These are phyloP conservation scores for Gossypium davidsonii DNA, from an alignment of 441 rosid species.

Conservation along the genomic window DNA sequence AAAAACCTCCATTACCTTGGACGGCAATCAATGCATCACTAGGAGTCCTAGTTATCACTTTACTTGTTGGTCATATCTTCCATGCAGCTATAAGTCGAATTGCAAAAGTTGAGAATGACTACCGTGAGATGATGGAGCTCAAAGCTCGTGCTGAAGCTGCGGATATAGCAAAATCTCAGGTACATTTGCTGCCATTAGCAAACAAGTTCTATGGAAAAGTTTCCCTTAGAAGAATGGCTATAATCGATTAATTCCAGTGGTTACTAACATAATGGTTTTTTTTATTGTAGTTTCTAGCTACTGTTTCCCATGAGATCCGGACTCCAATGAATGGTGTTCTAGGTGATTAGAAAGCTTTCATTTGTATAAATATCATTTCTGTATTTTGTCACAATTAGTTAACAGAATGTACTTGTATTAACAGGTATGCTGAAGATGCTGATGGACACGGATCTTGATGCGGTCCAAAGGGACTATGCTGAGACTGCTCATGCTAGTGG, in stretches of 20 bases:
- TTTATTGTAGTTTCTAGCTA: conserved; percentile 76
- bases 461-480: conserved; percentile 67
- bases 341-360: conserved; percentile 38
- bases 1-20: conserved; percentile 73
- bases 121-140: conserved; percentile 62
- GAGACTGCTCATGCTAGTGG: conserved; percentile 88
- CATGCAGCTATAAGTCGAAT: conserved; percentile 67
- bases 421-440: conserved; percentile 91
- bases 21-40: conserved; percentile 56
- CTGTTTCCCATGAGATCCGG: conserved; percentile 96
- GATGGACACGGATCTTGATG: conserved; percentile 79
- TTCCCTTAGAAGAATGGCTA: background rate
- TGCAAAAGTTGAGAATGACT: conserved; percentile 68
- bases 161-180: conserved; percentile 98
- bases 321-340: conserved; percentile 97
- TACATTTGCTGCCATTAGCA: conserved; percentile 15
- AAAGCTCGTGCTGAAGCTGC: conserved; percentile 96
- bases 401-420: conserved; percentile 14
- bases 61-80: conserved; percentile 73
- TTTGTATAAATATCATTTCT: conserved; percentile 9
- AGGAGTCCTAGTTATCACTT: conserved; percentile 56
- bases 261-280: background rate
- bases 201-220: background rate
- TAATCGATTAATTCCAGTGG: background rate
- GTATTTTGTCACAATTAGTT: conserved; percentile 7